These are phyloP conservation scores for Kwoniella sp. DNA, from an alignment of 768 basidiomycete species.

Conservation along the genomic window DNA sequence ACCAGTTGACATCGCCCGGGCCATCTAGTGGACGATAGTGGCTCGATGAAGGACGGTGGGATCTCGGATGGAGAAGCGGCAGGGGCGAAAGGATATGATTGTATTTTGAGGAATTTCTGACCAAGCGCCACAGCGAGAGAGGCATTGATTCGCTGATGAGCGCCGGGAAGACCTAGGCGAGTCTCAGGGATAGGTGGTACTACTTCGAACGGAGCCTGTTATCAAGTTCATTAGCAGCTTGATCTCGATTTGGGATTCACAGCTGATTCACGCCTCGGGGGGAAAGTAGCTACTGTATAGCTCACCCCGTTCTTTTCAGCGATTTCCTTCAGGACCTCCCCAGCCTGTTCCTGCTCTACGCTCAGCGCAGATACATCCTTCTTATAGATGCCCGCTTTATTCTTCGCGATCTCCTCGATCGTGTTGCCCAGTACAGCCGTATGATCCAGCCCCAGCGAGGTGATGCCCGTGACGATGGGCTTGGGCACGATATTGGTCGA, in stretches of 20 bases:
- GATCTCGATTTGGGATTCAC: neutral
- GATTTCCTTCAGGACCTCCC: slow-evolving; percentile 67
- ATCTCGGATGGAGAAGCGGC: slow-evolving; percentile 53
- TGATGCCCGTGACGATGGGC: slow-evolving; percentile 86
- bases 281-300: neutral
- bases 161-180: slow-evolving; percentile 75
- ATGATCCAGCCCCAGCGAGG: slow-evolving; percentile 91
- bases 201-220: slow-evolving; percentile 62
- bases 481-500: slow-evolving; percentile 93
- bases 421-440: slow-evolving; percentile 83
- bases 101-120: slow-evolving; percentile 65
- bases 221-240: neutral
- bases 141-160: slow-evolving; percentile 86
- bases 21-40: slow-evolving; percentile 75
- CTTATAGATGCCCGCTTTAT: slow-evolving; percentile 98
- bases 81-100: slow-evolving; percentile 34
- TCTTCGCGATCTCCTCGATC: slow-evolving; percentile 83
- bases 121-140: slow-evolving; percentile 77
- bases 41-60: slow-evolving; percentile 64
- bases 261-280: neutral
- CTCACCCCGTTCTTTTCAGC: slow-evolving; percentile 70
- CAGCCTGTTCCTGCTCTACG: slow-evolving; percentile 69
- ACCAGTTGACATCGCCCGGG: slow-evolving; percentile 93
- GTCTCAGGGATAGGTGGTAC: slow-evolving; percentile 62
- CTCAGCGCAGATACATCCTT: slow-evolving; percentile 81